Percentiles rank a stretch among this genome's conserved stretches.
These are phyloP conservation scores for Leccinum griseonigrum DNA, from an alignment of 1,284 basidiomycete genomes.

Conservation along the genomic window DNA sequence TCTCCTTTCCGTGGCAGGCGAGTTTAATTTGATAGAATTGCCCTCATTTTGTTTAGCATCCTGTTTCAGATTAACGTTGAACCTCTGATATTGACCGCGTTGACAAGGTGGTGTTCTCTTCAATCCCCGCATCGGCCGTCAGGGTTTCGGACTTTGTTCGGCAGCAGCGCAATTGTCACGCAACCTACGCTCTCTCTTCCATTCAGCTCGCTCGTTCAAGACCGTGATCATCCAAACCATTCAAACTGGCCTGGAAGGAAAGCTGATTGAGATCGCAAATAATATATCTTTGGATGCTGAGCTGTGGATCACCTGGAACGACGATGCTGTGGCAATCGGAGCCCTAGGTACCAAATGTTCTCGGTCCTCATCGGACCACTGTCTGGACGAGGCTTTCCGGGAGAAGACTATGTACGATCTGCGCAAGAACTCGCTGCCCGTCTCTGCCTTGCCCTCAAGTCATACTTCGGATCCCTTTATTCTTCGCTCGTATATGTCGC, in stretches of 20 bases:
- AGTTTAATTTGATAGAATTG: not conserved
- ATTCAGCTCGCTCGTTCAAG: slow-evolving; percentile 18
- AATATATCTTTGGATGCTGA: too few species aligned
- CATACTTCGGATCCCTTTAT: slow-evolving; percentile 17
- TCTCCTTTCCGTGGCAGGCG: slow-evolving; percentile 22
- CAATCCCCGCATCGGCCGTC: slow-evolving; percentile 10
- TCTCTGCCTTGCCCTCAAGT: slow-evolving; percentile 15
- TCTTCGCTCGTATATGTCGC: slow-evolving; percentile 6
- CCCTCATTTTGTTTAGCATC: too few species aligned
- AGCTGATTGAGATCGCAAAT: too few species aligned
- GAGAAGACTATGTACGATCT: slow-evolving; percentile 26
- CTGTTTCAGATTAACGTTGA: slow-evolving; percentile 17
- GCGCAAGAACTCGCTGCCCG: slow-evolving; percentile 23
- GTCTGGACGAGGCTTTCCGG: slow-evolving; percentile 21
- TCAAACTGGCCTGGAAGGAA: slow-evolving; percentile 1
- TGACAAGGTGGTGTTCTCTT: slow-evolving; percentile 12
- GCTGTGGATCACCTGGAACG: too few species aligned
- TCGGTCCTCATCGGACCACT: slow-evolving; percentile 29
- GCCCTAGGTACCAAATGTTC: slow-evolving; percentile 23
- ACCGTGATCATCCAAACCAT: slow-evolving; percentile 25
- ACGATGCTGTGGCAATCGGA: too few species aligned
- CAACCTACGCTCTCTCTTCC: slow-evolving; percentile 14
- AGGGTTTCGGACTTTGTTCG: slow-evolving; percentile 9
- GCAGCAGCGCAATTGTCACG: slow-evolving; percentile 15
- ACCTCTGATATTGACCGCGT: slow-evolving; percentile 7